Evolutionary conservation across 2,329 filamentous ascomycete genomes (phyloP).

Genomic region (Bertia moriformis): DNA sequence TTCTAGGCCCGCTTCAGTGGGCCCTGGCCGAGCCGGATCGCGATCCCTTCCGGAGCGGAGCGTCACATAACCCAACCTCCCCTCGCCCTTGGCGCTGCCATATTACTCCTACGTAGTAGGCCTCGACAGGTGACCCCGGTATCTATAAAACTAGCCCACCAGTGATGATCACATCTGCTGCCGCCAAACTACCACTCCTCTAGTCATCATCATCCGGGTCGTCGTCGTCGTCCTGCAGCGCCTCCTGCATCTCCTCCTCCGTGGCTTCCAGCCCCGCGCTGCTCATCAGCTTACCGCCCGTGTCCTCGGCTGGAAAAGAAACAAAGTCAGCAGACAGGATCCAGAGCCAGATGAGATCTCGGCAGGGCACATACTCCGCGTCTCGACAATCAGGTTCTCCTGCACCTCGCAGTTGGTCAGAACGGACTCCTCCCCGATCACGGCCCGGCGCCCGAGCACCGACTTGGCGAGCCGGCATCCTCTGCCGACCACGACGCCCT

Average conservation of each 20-base stretch:
- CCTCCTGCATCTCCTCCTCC: conserved; percentile 47
- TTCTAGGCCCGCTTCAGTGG: too few species aligned
- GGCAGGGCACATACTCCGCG: conserved; percentile 43
- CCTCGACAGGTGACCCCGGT: too few species aligned
- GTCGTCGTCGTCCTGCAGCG: conserved; percentile 30
- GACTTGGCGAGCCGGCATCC: conserved; percentile 76
- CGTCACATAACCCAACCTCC: too few species aligned
- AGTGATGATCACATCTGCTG: too few species aligned
- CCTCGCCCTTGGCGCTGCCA: too few species aligned
- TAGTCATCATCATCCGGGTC: too few species aligned
- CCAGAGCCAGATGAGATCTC: conserved; percentile 5
- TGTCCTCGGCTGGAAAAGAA: conserved; percentile 41
- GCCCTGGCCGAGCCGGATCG: too few species aligned
- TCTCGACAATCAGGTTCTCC: conserved; percentile 72
- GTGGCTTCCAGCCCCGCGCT: conserved; percentile 51
- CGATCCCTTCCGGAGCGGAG: too few species aligned
- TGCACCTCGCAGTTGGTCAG: conserved; percentile 86
- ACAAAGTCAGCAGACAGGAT: conserved; percentile 9
- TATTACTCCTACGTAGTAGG: too few species aligned
- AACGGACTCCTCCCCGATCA: conserved; percentile 68
- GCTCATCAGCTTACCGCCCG: conserved; percentile 53
- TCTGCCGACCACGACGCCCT: conserved; percentile 72
- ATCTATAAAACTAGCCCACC: too few species aligned
- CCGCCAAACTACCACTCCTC: too few species aligned
- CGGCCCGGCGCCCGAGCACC: conserved; percentile 66